Conservation (phyloP, 306 rosid genomes). For the Acacia confusa region DNA sequence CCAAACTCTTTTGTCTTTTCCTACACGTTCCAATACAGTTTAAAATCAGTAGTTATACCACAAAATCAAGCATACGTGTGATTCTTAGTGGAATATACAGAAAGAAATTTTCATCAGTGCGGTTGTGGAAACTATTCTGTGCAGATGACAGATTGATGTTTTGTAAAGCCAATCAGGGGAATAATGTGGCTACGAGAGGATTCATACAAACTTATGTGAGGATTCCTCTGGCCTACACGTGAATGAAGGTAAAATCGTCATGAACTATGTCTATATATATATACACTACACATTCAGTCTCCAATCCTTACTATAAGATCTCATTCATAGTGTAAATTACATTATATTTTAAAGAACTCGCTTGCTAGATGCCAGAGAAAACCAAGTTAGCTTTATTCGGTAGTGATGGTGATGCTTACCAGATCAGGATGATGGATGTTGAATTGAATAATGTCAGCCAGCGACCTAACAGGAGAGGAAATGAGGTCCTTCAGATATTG, state of each 20-base stretch:
- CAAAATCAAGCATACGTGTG: neutral
- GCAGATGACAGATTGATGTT: neutral
- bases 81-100: neutral
- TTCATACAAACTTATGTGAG: neutral
- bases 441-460: conserved; percentile 59
- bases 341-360: neutral
- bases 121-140: neutral
- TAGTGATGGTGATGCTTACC: conserved; percentile 28
- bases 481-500: conserved; percentile 46
- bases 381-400: neutral
- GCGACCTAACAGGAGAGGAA: conserved; percentile 52
- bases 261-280: neutral
- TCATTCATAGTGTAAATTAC: too few species aligned
- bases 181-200: neutral
- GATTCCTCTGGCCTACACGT: neutral
- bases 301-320: too few species aligned
- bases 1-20: conserved; percentile 53
- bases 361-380: neutral
- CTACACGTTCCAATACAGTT: conserved; percentile 29
- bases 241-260: neutral
- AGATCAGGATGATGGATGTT: conserved; percentile 44
- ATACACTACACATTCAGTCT: too few species aligned
- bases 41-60: neutral
- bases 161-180: neutral
- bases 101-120: neutral